A percentile compares a stretch with the other conserved stretches of the same genome.
phyloP scores from a whole-genome alignment of 345 rosid species.

The Camelina neglecta region DNA sequence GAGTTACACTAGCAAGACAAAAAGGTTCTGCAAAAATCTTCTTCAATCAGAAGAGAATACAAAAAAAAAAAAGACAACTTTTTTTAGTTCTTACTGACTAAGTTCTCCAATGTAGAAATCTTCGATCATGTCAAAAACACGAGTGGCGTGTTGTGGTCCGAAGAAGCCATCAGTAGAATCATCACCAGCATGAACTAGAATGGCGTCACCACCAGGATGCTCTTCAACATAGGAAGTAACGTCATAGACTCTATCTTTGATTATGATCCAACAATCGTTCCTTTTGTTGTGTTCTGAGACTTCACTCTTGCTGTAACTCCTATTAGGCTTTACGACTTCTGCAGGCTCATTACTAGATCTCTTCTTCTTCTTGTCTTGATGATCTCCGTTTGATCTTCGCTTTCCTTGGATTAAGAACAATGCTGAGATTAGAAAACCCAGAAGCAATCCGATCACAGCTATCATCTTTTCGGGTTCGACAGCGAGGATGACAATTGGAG shows the following conservation, averaged over 20 bases:
- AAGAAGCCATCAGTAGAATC: slow-evolving; percentile 93
- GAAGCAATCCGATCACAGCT: slow-evolving; percentile 49
- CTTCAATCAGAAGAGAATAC: slow-evolving; percentile 4
- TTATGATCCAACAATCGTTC: slow-evolving; percentile 88
- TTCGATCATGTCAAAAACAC: slow-evolving; percentile 82
- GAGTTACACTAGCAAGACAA: slow-evolving; percentile 4
- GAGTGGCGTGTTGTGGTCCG: slow-evolving; percentile 89
- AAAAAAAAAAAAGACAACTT: not conserved
- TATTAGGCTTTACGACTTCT: slow-evolving; percentile 44
- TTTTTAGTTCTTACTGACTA: slow-evolving; percentile 19
- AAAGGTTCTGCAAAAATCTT: not conserved
- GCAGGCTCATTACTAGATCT: slow-evolving; percentile 38
- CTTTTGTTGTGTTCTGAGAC: slow-evolving; percentile 71
- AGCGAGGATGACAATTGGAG: slow-evolving; percentile 23
- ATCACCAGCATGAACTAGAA: slow-evolving; percentile 85
- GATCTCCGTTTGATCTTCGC: slow-evolving; percentile 41
- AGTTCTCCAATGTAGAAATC: slow-evolving; percentile 81
- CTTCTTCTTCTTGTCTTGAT: slow-evolving; percentile 34
- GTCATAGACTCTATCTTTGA: slow-evolving; percentile 82
- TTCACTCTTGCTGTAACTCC: slow-evolving; percentile 59
- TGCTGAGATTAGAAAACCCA: slow-evolving; percentile 52
- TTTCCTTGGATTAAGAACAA: slow-evolving; percentile 49
- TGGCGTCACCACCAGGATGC: slow-evolving; percentile 97
- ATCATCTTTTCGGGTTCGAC: slow-evolving; percentile 26
- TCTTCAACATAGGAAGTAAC: slow-evolving; percentile 93